Base-by-base conservation (phyloP, 148 eudicot species). In the Polygonum maritimum region DNA sequence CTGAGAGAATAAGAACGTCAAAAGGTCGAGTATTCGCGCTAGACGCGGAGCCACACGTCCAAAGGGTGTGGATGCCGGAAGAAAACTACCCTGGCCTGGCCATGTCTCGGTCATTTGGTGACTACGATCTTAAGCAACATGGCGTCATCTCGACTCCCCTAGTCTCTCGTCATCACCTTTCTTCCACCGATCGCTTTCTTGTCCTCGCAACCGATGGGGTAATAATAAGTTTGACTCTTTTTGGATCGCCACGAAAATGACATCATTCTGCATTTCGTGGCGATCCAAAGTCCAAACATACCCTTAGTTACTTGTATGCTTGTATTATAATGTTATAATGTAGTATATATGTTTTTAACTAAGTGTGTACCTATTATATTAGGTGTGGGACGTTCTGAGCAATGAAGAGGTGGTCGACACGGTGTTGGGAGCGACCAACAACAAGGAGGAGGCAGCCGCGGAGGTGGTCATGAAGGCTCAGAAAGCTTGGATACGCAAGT, bases 381-480 rank as follows among this genome's bases (percentile, higher is more conserved):
- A 90, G 96, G 87, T 93, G 58, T 94, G 97, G 98, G 97, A 91
- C 85, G 97, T 88, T 75, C 79, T 94, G 2, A 88, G 85, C 83
- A 91, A 91, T 55, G 80, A 90, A 3, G 81, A 87, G 76, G 97
- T 91, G 0, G 88, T 80, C 8, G 72, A 83, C 0, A 77, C 79
- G 2, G 90, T 94, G 51, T 63, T 76, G 40, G 74, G 83, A n/a
- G 82, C 89, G 16, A 79, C 7, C 9, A 5, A 71, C 40, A 87
- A 47, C 65, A 87, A 81, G 82, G 88, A 76, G 44, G 80, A 54
- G 21, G 97, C 97, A 2, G 95, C 97, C 54, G 82, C 75, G 74
- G 86, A 88, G 52, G 86, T 91, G 48, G 86, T 90, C 10, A 82
- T 80, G 0, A 82, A 81, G 26, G 92, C 98, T 9, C 63, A 49